These are phyloP conservation scores for Hydnomerulius pinastri DNA, from an alignment of 768 basidiomycete genomes.

Conservation along the genomic window DNA sequence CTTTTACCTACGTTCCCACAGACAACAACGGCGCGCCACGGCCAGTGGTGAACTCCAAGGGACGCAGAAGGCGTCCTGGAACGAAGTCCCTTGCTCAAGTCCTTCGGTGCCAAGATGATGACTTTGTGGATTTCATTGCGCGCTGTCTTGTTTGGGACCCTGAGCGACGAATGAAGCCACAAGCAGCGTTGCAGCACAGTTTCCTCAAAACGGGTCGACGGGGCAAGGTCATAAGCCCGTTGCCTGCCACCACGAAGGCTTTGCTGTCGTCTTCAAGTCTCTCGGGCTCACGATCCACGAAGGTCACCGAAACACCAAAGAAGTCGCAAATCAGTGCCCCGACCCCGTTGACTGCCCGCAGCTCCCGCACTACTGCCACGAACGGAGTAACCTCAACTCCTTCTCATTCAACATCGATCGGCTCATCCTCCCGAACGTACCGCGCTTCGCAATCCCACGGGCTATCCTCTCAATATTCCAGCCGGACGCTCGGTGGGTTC, in stretches of 20 bases:
- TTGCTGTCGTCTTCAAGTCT: conserved; percentile 60
- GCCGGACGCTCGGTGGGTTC: conserved; percentile 70
- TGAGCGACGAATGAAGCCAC: conserved; percentile 91
- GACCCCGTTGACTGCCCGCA: conserved; percentile 82
- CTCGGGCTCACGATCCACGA: conserved; percentile 50
- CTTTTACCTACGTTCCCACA: conserved; percentile 34
- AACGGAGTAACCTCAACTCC: conserved; percentile 62
- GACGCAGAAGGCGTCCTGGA: conserved; percentile 87
- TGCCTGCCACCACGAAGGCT: conserved; percentile 50
- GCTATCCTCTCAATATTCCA: conserved; percentile 73
- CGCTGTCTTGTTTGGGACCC: conserved; percentile 99
- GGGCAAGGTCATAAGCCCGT: conserved; percentile 46
- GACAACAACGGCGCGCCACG: conserved; percentile 93
- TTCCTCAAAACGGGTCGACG: conserved; percentile 75
- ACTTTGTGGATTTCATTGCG: conserved; percentile 94
- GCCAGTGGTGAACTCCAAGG: conserved; percentile 95
- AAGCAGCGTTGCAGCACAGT: conserved; percentile 88
- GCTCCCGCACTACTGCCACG: conserved; percentile 51
- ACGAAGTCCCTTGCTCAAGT: conserved; percentile 89
- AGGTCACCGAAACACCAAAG: conserved; percentile 76
- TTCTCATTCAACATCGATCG: conserved; percentile 55
- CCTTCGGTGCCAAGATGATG: conserved; percentile 89
- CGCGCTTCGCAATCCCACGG: conserved; percentile 69
- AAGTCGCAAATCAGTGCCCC: conserved; percentile 90
- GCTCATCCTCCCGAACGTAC: conserved; percentile 65